These are phyloP conservation scores for Mycothermus thermophilus DNA, from an alignment of 495 filamentous ascomycete genomes.

Conservation along the genomic window DNA sequence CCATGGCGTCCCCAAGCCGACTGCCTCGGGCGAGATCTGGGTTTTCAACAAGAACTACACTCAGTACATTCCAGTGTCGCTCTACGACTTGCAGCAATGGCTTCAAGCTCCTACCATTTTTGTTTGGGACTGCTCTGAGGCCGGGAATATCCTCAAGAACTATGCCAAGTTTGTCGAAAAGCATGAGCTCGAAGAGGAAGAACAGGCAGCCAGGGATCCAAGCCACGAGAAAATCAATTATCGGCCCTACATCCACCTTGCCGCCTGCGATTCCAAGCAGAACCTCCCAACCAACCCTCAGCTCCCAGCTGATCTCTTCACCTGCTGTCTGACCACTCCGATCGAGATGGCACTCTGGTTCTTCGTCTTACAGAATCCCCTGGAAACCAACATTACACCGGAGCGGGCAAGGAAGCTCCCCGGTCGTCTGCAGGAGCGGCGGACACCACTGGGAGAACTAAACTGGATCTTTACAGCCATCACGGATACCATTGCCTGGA, in stretches of 20 bases:
- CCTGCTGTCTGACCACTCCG: conserved; percentile 87
- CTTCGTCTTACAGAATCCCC: conserved; percentile 83
- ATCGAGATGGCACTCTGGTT: conserved; percentile 94
- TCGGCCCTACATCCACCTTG: conserved; percentile 72
- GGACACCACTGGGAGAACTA: conserved; percentile 87
- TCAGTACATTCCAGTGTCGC: conserved; percentile 92
- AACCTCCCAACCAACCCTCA: conserved; percentile 93
- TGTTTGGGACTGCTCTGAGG: conserved; percentile 94
- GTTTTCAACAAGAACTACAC: conserved; percentile 99
- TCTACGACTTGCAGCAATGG: conserved; percentile 95
- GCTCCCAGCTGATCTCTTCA: conserved; percentile 90
- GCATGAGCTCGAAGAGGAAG: conserved; percentile 72
- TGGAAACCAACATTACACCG: conserved; percentile 57
- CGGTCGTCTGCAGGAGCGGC: conserved; percentile 77
- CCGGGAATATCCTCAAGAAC: conserved; percentile 86
- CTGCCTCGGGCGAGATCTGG: conserved; percentile 94
- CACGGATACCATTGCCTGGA: conserved; percentile 98
- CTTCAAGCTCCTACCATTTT: conserved; percentile 89
- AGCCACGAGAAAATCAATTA: conserved; percentile 52
- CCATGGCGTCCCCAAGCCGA: conserved; percentile 95
- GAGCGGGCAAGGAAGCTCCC: conserved; percentile 72
- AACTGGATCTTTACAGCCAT: conserved; percentile 99
- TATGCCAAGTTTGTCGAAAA: conserved; percentile 90
- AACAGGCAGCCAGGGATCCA: conserved; percentile 57
- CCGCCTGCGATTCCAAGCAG: conserved; percentile 77